Evolutionary conservation across 768 basidiomycete species (phyloP), one percentile per base, ranked within the genome.

Genomic region (Leccinum incarnatum): DNA sequence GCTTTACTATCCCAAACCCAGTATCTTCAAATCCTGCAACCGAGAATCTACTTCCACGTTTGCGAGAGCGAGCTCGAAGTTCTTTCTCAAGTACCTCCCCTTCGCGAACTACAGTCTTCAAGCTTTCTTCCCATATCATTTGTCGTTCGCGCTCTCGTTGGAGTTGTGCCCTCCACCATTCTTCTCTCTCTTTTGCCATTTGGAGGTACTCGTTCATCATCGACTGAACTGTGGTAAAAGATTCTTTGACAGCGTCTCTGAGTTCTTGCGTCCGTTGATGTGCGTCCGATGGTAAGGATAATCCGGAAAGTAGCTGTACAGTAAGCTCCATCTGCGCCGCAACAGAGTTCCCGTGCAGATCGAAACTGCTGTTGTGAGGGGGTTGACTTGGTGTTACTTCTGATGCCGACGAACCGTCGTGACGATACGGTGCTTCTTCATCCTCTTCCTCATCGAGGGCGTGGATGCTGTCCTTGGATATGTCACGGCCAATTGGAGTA

Each of bases 41-140:
- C 52, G 85, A 81, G 51, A 84, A 77, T 48, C 81, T 74, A 67
- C 85, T 88, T 53, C 85, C 83, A 53, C 85, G 77, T 72, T 75
- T 83, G 65, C 83, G 70, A 55, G 82, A 83, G 54, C 84, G 75
- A 61, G 75, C 78, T 60, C 84, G 79, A 56, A 98, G 78, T 72
- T 96, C 93, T 57, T 76, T 75, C 76, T 98, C 95, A 21, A 95
- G 79, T 10, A 78, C 80, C 67, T 93, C 92, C 15, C 94, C 93
- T 70, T 96, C 92, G 56, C 81, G 79, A 1, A 95, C 94, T 8
- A 95, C 93, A 2, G 85, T 83, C 55, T 88, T 85, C 67, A 98
- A 72, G 70, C 91, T 95, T 74, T 93, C 88, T 74, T 96, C 95
- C 95, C 95, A 98, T 27, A 94, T 77, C 11, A 69, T 76, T 67